phyloP scores from a whole-genome alignment of 75 land plant genomes.

The Selaginella tamariscina region DNA sequence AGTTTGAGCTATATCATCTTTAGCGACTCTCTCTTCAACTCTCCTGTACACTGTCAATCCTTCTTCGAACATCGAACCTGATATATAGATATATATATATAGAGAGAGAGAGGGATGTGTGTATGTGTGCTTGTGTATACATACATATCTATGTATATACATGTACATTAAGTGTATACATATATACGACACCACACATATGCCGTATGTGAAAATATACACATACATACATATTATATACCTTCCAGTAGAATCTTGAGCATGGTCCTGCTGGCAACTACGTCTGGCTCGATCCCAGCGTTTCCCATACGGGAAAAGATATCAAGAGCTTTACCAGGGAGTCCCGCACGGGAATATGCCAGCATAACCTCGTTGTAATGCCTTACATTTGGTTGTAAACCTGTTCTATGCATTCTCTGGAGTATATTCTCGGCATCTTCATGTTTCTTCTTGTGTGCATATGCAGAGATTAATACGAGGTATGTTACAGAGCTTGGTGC shows the following conservation, averaged over 20 bases:
- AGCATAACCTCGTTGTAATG: constrained; percentile 45
- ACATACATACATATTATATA: too few relatives aligned
- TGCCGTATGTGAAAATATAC: too few relatives aligned
- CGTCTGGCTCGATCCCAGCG: constrained; percentile 34
- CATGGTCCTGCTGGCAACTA: constrained; percentile 36
- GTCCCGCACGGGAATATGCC: constrained; percentile 35
- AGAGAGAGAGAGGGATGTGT: too few relatives aligned
- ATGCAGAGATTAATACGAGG: constrained; percentile 49
- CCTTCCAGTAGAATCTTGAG: constrained; percentile 43
- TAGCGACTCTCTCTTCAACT: constrained; percentile 11
- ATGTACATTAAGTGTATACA: too few relatives aligned
- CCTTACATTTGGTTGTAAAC: constrained; percentile 30
- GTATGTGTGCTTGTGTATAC: too few relatives aligned
- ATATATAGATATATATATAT: too few relatives aligned
- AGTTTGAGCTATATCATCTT: constrained; percentile 41
- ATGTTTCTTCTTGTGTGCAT: constrained; percentile 17
- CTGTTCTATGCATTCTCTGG: constrained; percentile 35
- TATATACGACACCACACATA: too few relatives aligned
- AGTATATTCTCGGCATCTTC: constrained; percentile 44
- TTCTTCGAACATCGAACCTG: constrained; percentile 28
- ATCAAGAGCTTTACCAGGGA: constrained; percentile 39
- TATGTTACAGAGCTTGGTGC: constrained; percentile 50
- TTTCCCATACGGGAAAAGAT: constrained; percentile 24
- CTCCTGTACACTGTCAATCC: constrained; percentile 40
- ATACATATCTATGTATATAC: too few relatives aligned